Evolutionary conservation across 225 moss, liverwort and hornwort species (phyloP).

Genomic region (Anthoceros angustus): DNA sequence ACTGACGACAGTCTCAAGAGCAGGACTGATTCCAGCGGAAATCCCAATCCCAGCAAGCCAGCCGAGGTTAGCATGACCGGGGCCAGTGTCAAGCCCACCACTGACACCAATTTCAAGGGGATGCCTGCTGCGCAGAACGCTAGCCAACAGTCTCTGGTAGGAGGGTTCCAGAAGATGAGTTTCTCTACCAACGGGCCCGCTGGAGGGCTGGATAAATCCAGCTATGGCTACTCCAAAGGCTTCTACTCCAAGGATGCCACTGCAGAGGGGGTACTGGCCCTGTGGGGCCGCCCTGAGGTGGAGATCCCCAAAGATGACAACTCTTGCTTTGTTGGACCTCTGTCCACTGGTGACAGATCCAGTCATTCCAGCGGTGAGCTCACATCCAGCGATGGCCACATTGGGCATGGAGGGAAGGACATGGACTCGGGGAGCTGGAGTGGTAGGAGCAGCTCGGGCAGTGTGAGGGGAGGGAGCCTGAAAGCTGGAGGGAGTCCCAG

Average conservation of each 20-base stretch:
- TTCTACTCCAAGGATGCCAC: background rate
- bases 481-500: background rate
- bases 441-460: background rate
- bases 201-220: background rate
- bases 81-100: background rate
- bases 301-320: slow-evolving; percentile 1
- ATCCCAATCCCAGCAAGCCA: no score
- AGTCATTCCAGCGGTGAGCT: slow-evolving; percentile 1
- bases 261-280: background rate
- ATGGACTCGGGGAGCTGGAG: background rate
- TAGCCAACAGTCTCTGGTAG: no score
- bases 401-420: background rate
- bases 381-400: background rate
- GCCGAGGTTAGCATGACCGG: no score
- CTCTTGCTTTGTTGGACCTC: background rate
- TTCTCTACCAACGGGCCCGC: background rate
- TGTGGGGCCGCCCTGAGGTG: background rate
- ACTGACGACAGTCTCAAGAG: background rate
- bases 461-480: background rate
- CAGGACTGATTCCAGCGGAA: background rate
- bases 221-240: background rate
- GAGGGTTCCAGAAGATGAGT: background rate
- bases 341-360: slow-evolving; percentile 1
- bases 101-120: background rate
- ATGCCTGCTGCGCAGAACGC: background rate